Percentiles rank a stretch among this genome's conserved stretches.
These are phyloP conservation scores for Curvularia verruculosa DNA, from an alignment of 2,329 filamentous ascomycete species.

Conservation along the genomic window DNA sequence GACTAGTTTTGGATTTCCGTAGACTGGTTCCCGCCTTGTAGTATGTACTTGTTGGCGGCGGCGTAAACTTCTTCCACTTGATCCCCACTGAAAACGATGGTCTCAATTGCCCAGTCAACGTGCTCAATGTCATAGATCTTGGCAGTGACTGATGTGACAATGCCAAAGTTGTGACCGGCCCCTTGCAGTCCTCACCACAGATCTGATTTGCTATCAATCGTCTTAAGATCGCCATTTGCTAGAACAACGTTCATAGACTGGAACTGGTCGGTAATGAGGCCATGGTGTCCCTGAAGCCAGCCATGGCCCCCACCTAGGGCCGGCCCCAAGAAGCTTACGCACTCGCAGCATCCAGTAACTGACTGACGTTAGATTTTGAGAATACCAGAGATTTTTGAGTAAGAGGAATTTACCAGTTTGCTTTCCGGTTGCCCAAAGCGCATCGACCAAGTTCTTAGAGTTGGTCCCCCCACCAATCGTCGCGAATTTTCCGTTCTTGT, in stretches of 20 bases:
- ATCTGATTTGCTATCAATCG: slow-evolving; percentile 53
- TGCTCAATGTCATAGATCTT: slow-evolving; percentile 52
- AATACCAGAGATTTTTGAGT: rapidly evolving
- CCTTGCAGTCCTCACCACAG: slow-evolving; percentile 61
- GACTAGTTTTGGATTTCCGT: slow-evolving; percentile 42
- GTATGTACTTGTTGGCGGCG: slow-evolving; percentile 54
- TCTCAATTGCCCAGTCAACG: slow-evolving; percentile 31
- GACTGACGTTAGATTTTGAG: neutral
- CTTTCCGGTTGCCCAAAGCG: slow-evolving; percentile 59
- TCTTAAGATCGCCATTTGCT: slow-evolving; percentile 54
- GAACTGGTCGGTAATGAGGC: slow-evolving; percentile 61
- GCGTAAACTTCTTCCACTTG: slow-evolving; percentile 58
- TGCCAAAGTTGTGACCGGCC: slow-evolving; percentile 58
- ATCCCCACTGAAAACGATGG: slow-evolving; percentile 46
- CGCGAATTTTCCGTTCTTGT: slow-evolving; percentile 54
- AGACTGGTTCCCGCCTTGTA: slow-evolving; percentile 53
- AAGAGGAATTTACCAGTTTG: slow-evolving; percentile 52
- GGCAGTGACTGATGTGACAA: slow-evolving; percentile 28
- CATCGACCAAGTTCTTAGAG: slow-evolving; percentile 55
- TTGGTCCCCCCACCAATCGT: slow-evolving; percentile 57
- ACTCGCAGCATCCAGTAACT: slow-evolving; percentile 55
- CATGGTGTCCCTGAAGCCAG: slow-evolving; percentile 60
- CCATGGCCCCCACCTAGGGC: slow-evolving; percentile 65
- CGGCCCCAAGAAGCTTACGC: slow-evolving; percentile 56
- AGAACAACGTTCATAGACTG: slow-evolving; percentile 60